Conservation (phyloP, 495 filamentous ascomycete genomes). For the Aspergillus diversus region DNA sequence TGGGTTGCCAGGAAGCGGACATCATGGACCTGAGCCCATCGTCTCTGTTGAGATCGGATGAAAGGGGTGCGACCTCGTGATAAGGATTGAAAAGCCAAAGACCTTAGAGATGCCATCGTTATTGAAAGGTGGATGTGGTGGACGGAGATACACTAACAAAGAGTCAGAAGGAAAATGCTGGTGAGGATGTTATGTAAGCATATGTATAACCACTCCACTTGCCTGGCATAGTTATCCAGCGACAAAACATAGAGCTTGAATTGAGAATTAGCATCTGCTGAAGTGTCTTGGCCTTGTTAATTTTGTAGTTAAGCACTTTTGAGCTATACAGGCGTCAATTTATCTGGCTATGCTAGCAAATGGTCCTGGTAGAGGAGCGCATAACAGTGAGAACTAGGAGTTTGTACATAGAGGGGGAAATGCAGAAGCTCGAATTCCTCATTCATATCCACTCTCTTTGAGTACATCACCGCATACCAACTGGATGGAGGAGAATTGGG, state of each 20-base stretch:
- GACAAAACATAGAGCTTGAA: no score
- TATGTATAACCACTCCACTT: background rate
- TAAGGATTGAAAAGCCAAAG: slow-evolving; percentile 36
- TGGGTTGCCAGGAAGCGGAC: slow-evolving; percentile 83
- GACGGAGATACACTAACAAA: slow-evolving; percentile 6
- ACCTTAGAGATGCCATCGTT: slow-evolving; percentile 40
- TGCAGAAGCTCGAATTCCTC: background rate
- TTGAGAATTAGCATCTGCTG: no score
- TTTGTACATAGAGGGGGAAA: background rate
- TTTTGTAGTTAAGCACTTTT: no score
- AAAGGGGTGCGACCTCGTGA: slow-evolving; percentile 34
- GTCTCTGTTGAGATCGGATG: slow-evolving; percentile 60
- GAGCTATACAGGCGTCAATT: no score
- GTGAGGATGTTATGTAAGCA: slow-evolving; percentile 14
- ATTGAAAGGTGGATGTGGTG: slow-evolving; percentile 5
- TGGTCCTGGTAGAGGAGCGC: no score
- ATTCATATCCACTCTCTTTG: background rate
- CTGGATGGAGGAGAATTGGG: no score
- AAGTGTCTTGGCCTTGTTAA: no score
- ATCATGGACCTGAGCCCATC: slow-evolving; percentile 92
- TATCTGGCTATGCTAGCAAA: no score
- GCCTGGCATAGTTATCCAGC: no score
- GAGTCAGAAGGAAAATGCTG: background rate
- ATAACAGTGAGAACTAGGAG: background rate
- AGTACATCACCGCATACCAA: background rate